Evolutionary conservation across 2,329 filamentous ascomycete species (phyloP).

Genomic region (Hypoxylon sp.): DNA sequence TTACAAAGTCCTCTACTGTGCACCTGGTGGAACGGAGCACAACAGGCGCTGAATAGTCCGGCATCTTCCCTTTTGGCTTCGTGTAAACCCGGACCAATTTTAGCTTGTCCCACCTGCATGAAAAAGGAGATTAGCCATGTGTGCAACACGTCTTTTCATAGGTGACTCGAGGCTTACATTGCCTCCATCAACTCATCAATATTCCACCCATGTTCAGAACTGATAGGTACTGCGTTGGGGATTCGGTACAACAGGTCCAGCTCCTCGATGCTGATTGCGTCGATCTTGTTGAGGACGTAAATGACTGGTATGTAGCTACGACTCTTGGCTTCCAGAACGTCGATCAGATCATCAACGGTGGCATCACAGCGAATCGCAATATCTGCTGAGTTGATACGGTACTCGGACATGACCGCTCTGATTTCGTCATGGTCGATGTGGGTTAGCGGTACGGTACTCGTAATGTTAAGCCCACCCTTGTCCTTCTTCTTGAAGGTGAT

Average conservation of each 20-base stretch:
- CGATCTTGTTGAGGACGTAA: conserved; percentile 99
- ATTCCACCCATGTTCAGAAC: conserved; percentile 98
- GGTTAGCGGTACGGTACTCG: conserved; percentile 90
- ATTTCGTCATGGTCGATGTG: conserved; percentile 98
- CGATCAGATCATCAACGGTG: conserved; percentile 96
- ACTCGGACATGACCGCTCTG: conserved; percentile 97
- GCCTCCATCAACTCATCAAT: conserved; percentile 95
- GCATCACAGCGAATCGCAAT: conserved; percentile 98
- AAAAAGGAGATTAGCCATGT: conserved; percentile 47
- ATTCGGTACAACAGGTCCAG: conserved; percentile 96
- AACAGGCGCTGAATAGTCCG: conserved; percentile 92
- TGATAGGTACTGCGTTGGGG: conserved; percentile 96
- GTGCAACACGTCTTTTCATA: conserved; percentile 23
- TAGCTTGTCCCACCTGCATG: conserved; percentile 86
- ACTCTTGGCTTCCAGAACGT: conserved; percentile 93
- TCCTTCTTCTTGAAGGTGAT: conserved; percentile 99
- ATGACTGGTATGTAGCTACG: conserved; percentile 99
- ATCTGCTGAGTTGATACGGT: conserved; percentile 95
- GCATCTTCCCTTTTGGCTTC: conserved; percentile 95
- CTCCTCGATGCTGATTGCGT: conserved; percentile 97
- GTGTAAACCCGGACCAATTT: conserved; percentile 94
- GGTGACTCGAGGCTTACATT: conserved; percentile 71
- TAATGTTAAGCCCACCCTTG: conserved; percentile 96
- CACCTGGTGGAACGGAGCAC: conserved; percentile 86
- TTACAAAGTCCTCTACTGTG: conserved; percentile 97